Evolutionary conservation across 352 stramenopile species (phyloP).

Genomic region (Sclerospora graminicola): DNA sequence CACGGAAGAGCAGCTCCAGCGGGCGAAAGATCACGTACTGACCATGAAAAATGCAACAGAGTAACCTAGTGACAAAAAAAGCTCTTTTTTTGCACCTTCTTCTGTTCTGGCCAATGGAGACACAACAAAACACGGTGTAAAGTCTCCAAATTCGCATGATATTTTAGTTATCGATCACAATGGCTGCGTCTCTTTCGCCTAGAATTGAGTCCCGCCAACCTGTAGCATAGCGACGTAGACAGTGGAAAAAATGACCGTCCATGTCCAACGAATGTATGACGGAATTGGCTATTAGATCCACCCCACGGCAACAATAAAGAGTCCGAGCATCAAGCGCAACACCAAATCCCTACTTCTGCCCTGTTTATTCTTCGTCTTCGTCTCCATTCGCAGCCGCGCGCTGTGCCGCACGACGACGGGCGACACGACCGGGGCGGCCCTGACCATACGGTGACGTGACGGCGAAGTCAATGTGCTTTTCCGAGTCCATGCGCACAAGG

Average conservation of each 20-base stretch:
- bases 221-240: too few species aligned
- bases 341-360: too few species aligned
- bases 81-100: too few species aligned
- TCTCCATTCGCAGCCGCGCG: slow-evolving; percentile 87
- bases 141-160: slow-evolving; percentile 80
- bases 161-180: slow-evolving; percentile 53
- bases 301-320: too few species aligned
- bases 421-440: slow-evolving; percentile 93
- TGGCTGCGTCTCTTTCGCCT: too few species aligned
- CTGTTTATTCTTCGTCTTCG: slow-evolving; percentile 80
- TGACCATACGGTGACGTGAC: slow-evolving; percentile 97
- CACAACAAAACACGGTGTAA: too few species aligned
- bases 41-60: slow-evolving; percentile 16
- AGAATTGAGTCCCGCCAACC: too few species aligned
- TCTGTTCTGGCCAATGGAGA: too few species aligned
- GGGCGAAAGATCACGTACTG: slow-evolving; percentile 51
- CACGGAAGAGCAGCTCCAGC: slow-evolving; percentile 60
- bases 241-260: too few species aligned
- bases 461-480: slow-evolving; percentile 99
- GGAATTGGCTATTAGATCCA: too few species aligned
- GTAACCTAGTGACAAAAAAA: slow-evolving; percentile 4
- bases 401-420: slow-evolving; percentile 89
- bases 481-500: slow-evolving; percentile 96
- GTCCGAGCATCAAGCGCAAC: too few species aligned
- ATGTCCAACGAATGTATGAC: too few species aligned